Evolutionary conservation across 2,329 filamentous ascomycete species (phyloP).

Genomic region (Boeremia lycopersici): DNA sequence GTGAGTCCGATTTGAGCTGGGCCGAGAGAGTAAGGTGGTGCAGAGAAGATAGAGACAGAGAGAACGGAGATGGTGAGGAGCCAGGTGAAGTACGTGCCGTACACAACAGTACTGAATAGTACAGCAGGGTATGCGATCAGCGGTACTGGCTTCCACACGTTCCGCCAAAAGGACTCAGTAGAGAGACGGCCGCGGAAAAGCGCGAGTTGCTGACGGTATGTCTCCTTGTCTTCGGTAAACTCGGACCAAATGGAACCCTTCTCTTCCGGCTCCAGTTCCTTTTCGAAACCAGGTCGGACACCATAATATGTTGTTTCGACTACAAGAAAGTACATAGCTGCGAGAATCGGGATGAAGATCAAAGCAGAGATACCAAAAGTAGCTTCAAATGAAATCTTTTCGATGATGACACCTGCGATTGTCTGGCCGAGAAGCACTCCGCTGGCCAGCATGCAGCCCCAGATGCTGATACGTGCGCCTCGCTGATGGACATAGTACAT

Average conservation of each 20-base stretch:
- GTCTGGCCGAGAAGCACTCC: slow-evolving; percentile 52
- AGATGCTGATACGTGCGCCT: slow-evolving; percentile 83
- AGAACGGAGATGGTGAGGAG: slow-evolving; percentile 89
- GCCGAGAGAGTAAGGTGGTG: slow-evolving; percentile 78
- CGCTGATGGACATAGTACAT: slow-evolving; percentile 88
- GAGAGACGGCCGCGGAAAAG: slow-evolving; percentile 41
- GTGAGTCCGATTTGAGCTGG: slow-evolving; percentile 81
- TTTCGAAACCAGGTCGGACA: slow-evolving; percentile 24
- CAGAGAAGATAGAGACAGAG: slow-evolving; percentile 83
- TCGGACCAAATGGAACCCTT: too few relatives aligned
- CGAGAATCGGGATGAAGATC: slow-evolving; percentile 50
- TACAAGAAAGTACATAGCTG: slow-evolving; percentile 53
- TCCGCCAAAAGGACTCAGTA: slow-evolving; percentile 42
- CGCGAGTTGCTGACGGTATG: slow-evolving; percentile 32
- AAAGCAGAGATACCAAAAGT: slow-evolving; percentile 53
- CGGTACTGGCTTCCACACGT: slow-evolving; percentile 66
- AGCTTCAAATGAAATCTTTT: slow-evolving; percentile 49
- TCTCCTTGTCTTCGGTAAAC: slow-evolving; percentile 22
- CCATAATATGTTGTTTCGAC: slow-evolving; percentile 51
- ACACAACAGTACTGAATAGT: slow-evolving; percentile 78
- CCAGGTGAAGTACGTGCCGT: slow-evolving; percentile 91
- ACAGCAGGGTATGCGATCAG: slow-evolving; percentile 85
- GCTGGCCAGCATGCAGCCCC: slow-evolving; percentile 45
- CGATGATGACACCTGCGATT: slow-evolving; percentile 51
- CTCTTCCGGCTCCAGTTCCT: slow-evolving; percentile 20